Percentiles rank a stretch among this genome's conserved stretches.
Conservation (phyloP, 306 rosid species). For the Quercus variabilis region DNA sequence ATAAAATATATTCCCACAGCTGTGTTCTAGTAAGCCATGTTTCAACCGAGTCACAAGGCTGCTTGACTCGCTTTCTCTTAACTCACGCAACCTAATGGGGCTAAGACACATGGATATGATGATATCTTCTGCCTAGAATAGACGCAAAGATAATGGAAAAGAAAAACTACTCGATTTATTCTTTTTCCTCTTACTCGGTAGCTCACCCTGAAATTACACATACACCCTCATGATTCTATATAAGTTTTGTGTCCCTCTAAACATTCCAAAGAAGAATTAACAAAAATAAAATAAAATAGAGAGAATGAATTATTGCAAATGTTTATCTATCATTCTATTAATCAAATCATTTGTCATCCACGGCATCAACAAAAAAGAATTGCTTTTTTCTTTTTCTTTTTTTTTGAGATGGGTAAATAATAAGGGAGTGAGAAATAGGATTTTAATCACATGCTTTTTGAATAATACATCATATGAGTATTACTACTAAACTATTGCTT, state of each 20-base stretch:
- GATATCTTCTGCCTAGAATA: not conserved
- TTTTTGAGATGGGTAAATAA: no score
- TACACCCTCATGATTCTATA: not conserved
- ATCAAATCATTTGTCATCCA: no score
- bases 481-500: no score
- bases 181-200: no score
- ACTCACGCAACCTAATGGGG: not conserved
- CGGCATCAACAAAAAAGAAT: no score
- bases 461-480: no score
- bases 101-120: not conserved
- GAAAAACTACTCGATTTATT: not conserved
- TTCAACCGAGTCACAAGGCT: not conserved
- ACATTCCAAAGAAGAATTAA: not conserved
- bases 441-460: no score
- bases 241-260: not conserved
- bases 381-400: no score
- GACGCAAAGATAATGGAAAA: not conserved
- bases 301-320: no score
- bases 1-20: not conserved
- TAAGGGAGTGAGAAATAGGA: no score
- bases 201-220: not conserved
- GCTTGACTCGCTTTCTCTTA: conserved; percentile 4
- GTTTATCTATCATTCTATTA: no score
- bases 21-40: not conserved
- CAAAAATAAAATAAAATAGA: no score